phyloP scores from a whole-genome alignment of 805 yeast species.

The Starmera dryadoides region DNA sequence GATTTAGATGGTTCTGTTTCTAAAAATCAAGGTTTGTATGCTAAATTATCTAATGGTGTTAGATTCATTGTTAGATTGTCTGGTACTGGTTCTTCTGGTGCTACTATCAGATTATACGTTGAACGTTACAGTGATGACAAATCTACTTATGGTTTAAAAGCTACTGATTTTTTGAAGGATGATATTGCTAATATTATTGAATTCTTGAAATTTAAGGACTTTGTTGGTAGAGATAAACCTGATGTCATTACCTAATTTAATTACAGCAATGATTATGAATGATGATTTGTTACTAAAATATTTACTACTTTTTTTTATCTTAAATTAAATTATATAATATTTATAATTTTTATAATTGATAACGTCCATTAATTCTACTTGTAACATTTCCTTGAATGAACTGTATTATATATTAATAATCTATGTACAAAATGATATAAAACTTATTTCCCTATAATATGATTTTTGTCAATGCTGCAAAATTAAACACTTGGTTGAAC shows the following conservation, averaged over 20 bases:
- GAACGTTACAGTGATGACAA: slow-evolving; percentile 71
- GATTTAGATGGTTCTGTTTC: slow-evolving; percentile 93
- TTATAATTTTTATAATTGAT: no score
- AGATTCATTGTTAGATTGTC: slow-evolving; percentile 86
- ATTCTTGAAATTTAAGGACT: slow-evolving; percentile 65
- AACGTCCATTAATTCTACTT: no score
- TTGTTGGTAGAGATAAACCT: slow-evolving; percentile 77
- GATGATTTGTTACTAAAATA: neutral
- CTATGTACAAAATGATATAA: neutral
- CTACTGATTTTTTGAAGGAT: slow-evolving; percentile 59
- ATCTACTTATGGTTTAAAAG: slow-evolving; percentile 39
- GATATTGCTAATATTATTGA: slow-evolving; percentile 58
- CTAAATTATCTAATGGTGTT: slow-evolving; percentile 74
- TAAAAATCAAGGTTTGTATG: slow-evolving; percentile 78
- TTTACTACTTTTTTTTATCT: neutral
- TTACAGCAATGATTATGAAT: neutral
- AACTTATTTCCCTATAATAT: neutral
- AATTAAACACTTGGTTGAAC: neutral
- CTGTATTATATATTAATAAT: neutral
- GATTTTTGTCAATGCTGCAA: no score
- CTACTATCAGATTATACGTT: slow-evolving; percentile 87
- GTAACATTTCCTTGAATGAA: no score
- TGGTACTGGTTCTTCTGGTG: slow-evolving; percentile 97
- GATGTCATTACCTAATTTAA: slow-evolving; percentile 75
- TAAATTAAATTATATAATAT: no score